Evolutionary conservation across 331 rosid species (phyloP).

Genomic region (Pyrus hybrid): DNA sequence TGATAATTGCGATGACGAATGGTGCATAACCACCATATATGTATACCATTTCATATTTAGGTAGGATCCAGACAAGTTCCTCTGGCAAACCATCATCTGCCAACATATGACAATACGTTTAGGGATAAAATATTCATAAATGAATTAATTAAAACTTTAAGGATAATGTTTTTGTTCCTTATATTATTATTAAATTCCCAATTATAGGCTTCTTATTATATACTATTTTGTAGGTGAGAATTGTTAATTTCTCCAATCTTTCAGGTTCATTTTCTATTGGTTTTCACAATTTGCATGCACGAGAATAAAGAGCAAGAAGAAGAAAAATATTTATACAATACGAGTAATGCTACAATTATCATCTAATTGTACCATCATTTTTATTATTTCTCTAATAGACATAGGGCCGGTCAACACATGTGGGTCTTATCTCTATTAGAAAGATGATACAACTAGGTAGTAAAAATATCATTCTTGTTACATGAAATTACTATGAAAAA

Average conservation of each 20-base stretch:
- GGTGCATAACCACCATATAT: not conserved
- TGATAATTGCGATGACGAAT: conserved; percentile 30
- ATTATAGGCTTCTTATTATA: not conserved
- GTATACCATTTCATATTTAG: conserved; percentile 14
- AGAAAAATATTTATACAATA: too few relatives aligned
- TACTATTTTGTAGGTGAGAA: too few relatives aligned
- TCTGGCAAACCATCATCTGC: conserved; percentile 50
- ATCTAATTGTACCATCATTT: too few relatives aligned
- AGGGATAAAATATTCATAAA: not conserved
- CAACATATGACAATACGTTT: conserved; percentile 30
- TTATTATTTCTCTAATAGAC: too few relatives aligned
- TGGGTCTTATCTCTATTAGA: too few relatives aligned
- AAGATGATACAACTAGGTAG: fast-evolving
- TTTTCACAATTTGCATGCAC: not conserved
- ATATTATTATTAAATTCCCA: not conserved
- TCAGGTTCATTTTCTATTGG: not conserved
- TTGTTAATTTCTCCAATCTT: not conserved
- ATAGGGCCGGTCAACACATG: fast-evolving
- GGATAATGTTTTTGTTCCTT: not conserved
- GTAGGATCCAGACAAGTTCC: conserved; percentile 48
- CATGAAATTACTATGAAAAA: too few relatives aligned
- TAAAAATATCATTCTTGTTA: too few relatives aligned
- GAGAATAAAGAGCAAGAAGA: not conserved
- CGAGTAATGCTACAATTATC: too few relatives aligned
- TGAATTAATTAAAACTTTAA: not conserved